These are phyloP conservation scores for Omphalotus guepiniiformis DNA, from an alignment of 768 basidiomycete genomes.

Conservation along the genomic window DNA sequence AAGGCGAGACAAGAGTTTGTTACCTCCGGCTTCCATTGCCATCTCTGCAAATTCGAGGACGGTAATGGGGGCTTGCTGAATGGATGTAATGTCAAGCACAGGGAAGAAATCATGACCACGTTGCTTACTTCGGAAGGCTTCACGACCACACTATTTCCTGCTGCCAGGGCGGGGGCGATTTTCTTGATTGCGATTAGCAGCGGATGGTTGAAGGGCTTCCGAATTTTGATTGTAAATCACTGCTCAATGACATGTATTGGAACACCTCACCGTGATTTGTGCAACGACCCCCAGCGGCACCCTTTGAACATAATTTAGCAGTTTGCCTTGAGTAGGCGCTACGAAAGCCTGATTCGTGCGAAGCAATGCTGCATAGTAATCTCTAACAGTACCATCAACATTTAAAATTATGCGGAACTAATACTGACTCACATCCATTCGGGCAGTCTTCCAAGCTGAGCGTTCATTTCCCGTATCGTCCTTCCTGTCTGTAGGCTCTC, in stretches of 20 bases:
- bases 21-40: conserved; percentile 63
- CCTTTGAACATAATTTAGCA: conserved; percentile 76
- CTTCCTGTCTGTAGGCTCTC: conserved; percentile 79
- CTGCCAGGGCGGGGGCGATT: conserved; percentile 79
- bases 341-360: conserved; percentile 67
- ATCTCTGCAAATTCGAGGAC: conserved; percentile 74
- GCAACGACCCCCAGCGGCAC: conserved; percentile 86
- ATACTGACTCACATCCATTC: conserved; percentile 71
- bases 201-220: conserved; percentile 84
- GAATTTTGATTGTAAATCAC: not conserved
- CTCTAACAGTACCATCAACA: conserved; percentile 41
- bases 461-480: conserved; percentile 79
- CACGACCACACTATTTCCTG: conserved; percentile 79
- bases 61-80: conserved; percentile 70
- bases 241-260: not conserved
- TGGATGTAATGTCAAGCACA: not conserved
- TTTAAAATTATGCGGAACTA: not conserved
- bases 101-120: not conserved
- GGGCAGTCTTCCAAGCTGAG: conserved; percentile 71
- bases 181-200: conserved; percentile 88
- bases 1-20: conserved; percentile 12
- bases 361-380: conserved; percentile 73
- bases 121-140: conserved; percentile 70
- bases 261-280: conserved; percentile 66
- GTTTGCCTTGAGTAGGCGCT: conserved; percentile 73